Percentiles rank a stretch among this genome's conserved stretches.
Evolutionary conservation across 1,139 yeast species (phyloP).

Genomic region (Debaryomyces robertsiae): DNA sequence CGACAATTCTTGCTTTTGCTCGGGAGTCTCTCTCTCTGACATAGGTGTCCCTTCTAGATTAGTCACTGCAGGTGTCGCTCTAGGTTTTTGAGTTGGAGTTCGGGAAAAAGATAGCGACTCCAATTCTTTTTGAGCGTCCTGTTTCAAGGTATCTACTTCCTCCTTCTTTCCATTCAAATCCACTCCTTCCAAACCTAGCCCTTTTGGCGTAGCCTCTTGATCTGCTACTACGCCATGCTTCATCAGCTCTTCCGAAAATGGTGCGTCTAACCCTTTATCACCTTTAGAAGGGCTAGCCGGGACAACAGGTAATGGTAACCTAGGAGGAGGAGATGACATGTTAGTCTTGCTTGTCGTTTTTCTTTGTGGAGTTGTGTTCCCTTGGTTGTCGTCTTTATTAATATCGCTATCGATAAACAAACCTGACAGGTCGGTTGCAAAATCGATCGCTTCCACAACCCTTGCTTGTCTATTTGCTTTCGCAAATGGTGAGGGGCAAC

Average conservation of each 20-base stretch:
- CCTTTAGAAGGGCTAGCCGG: conserved; percentile 24
- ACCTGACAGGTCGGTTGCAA: conserved; percentile 16
- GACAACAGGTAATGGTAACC: conserved; percentile 30
- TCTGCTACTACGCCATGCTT: conserved; percentile 1
- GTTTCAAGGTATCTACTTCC: not conserved
- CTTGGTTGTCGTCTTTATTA: not conserved
- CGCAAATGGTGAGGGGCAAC: conserved; percentile 46
- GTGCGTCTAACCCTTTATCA: conserved; percentile 13
- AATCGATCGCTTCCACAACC: conserved; percentile 46
- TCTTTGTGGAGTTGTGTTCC: conserved; percentile 10
- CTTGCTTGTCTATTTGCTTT: conserved; percentile 50
- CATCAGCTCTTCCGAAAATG: conserved; percentile 17
- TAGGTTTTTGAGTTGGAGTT: conserved; percentile 6
- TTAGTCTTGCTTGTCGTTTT: conserved; percentile 1
- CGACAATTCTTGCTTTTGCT: conserved; percentile 15
- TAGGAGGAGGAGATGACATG: conserved; percentile 40
- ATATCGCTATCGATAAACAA: conserved; percentile 1
- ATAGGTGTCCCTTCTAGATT: conserved; percentile 30
- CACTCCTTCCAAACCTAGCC: conserved; percentile 46
- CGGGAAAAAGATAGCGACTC: not conserved
- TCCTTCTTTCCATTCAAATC: conserved; percentile 22
- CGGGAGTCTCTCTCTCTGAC: conserved; percentile 8
- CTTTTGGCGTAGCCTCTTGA: conserved; percentile 32
- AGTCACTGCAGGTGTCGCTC: conserved; percentile 39
- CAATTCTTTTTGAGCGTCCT: not conserved